These are phyloP conservation scores for Debaryomyces hansenii DNA, from an alignment of 805 yeast genomes.

Conservation along the genomic window DNA sequence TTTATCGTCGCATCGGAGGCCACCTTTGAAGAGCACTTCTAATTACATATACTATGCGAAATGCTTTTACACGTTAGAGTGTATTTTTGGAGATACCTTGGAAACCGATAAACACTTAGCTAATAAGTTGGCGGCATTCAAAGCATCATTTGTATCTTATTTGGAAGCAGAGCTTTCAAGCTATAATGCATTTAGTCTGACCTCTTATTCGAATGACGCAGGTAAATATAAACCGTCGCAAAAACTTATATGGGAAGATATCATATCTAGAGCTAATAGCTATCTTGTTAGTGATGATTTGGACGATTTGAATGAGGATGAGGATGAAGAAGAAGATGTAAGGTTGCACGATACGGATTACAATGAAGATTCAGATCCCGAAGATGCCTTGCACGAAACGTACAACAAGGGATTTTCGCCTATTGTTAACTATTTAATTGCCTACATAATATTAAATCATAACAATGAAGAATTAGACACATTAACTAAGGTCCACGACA, in stretches of 20 bases:
- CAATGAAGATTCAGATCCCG: constrained; percentile 4
- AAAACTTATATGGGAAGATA: constrained; percentile 9
- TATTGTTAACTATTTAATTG: constrained; percentile 29
- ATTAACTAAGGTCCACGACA: constrained; percentile 18
- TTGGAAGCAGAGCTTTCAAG: constrained; percentile 26
- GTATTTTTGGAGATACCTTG: constrained; percentile 19
- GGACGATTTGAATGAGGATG: constrained; percentile 15
- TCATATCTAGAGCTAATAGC: constrained; percentile 4
- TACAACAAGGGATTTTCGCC: constrained; percentile 17
- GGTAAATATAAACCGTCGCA: constrained; percentile 18
- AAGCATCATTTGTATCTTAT: constrained; percentile 19
- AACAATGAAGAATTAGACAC: constrained; percentile 14
- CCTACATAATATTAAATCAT: constrained; percentile 29
- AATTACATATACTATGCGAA: constrained; percentile 31
- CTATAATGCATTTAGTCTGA: constrained; percentile 15
- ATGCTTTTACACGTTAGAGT: constrained; percentile 31
- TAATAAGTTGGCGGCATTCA: constrained; percentile 18
- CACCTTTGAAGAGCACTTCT: constrained; percentile 25
- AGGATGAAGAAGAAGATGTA: constrained; percentile 9
- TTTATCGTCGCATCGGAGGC: constrained; percentile 9
- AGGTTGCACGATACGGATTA: constrained; percentile 3
- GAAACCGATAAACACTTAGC: constrained; percentile 10
- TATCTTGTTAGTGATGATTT: constrained; percentile 10
- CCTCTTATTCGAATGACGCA: constrained; percentile 13
- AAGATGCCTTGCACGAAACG: background rate